Evolutionary conservation across 2,329 filamentous ascomycete genomes (phyloP).

Genomic region (Ophiostoma montium): DNA sequence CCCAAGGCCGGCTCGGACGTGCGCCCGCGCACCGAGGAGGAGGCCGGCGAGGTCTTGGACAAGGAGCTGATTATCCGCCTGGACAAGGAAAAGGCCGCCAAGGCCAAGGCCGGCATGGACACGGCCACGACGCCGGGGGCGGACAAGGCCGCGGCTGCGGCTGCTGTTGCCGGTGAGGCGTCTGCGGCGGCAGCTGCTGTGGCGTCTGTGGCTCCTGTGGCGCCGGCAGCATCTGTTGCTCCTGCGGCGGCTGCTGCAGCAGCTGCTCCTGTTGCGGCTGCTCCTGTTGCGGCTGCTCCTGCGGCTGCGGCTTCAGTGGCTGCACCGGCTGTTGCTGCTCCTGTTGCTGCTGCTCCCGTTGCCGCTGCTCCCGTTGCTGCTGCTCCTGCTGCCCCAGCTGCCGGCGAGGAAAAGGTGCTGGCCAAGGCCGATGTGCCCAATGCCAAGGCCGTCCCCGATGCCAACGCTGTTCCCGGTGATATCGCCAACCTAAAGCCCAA

Average conservation of each 20-base stretch:
- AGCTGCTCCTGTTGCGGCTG: not conserved
- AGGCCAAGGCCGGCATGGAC: slow-evolving; percentile 1
- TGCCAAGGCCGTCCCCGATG: slow-evolving; percentile 3
- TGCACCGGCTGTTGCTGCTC: not conserved
- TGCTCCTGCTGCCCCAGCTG: not conserved
- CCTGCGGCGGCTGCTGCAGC: not conserved
- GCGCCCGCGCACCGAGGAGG: slow-evolving; percentile 18
- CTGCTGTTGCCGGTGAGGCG: not conserved
- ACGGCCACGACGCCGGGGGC: slow-evolving; percentile 20
- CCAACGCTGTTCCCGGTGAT: not conserved
- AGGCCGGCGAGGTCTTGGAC: slow-evolving; percentile 9
- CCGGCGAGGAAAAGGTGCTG: slow-evolving; percentile 6
- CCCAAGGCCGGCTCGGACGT: slow-evolving; percentile 54
- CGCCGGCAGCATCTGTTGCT: not conserved
- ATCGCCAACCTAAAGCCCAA: slow-evolving; percentile 13
- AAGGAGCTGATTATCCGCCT: slow-evolving; percentile 7
- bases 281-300: not conserved
- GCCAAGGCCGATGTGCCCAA: slow-evolving; percentile 12
- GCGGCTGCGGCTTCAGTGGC: too few relatives aligned
- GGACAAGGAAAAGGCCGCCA: slow-evolving; percentile 6
- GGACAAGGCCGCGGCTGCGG: slow-evolving; percentile 6
- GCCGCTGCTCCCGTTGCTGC: not conserved
- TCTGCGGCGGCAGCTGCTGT: not conserved
- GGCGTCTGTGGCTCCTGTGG: not conserved
- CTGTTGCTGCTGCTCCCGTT: not conserved